Evolutionary conservation across 2,329 filamentous ascomycete genomes (phyloP), one percentile per base, ranked within the genome.

Genomic region (Ramularia endophylla): DNA sequence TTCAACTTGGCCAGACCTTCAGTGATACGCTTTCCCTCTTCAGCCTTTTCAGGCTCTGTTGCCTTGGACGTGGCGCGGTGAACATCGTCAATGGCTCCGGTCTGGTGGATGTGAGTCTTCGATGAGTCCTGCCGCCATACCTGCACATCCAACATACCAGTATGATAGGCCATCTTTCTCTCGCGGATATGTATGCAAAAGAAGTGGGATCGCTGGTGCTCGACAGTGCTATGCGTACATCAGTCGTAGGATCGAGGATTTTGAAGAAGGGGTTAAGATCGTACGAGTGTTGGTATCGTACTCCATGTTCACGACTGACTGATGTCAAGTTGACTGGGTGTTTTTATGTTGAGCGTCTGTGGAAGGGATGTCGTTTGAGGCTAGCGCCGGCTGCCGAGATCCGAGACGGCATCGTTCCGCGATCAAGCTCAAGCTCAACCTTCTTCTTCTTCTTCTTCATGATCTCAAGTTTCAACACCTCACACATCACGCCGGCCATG

Each of bases 141-240:
- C n/a, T n/a, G n/a, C n/a, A 37, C 36, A 41, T 18, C 11, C 27
- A 34, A 61, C 77, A 62, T 57, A 94, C 87, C 55, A 98, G 69
- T 60, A 98, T 98, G 42, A 95, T 74, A 12, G 92, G 92, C 92
- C 90, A 98, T 63, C 92, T 77, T 53, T 88, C 83, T 58, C 83
- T 77, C 25, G 87, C 90, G 7, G 92, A 95, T 46, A 81, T 73
- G 65, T 81, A 87, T 38, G 85, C 92, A 62, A 97, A 97, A 35
- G 88, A 95, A 30, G 75, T 85, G 57, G 78, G 78, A 69, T 97
- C 89, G 56, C 76, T 80, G 27, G 88, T 97, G 54, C 73, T 75
- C 63, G 83, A 94, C 47, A 79, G 80, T 34, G 83, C 86, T 94
- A 56, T 40, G 33, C 20, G 15, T 8, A 18, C 8, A 25, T 51